These are phyloP conservation scores for Vanrija humicola DNA, from an alignment of 1,284 basidiomycete species.

Conservation along the genomic window DNA sequence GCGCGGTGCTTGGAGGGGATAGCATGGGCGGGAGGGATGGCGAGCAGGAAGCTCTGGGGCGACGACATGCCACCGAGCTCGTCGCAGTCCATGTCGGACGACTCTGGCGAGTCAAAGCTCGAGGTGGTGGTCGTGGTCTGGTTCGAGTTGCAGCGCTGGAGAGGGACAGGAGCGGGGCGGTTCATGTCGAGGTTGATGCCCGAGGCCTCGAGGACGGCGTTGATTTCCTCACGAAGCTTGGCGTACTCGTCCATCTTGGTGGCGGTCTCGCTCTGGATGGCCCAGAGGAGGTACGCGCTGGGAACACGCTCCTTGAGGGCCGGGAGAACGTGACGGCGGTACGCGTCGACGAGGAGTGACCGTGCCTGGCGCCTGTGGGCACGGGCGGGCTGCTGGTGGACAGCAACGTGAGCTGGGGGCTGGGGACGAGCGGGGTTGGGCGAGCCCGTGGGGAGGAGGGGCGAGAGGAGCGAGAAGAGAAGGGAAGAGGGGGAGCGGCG, in stretches of 20 bases:
- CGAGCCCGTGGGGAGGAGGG: conserved; percentile 29
- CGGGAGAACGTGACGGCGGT: conserved; percentile 62
- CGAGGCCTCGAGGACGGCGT: conserved; percentile 19
- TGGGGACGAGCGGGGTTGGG: conserved; percentile 1
- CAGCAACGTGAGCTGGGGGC: conserved; percentile 17
- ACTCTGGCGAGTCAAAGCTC: conserved; percentile 11
- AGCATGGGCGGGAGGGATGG: conserved; percentile 38
- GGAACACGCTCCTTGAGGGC: conserved; percentile 47
- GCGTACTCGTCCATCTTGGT: conserved; percentile 35
- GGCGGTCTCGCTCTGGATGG: conserved; percentile 35
- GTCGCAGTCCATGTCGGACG: conserved; percentile 10
- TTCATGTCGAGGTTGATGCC: conserved; percentile 22
- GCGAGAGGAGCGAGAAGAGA: conserved; percentile 43
- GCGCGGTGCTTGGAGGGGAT: conserved; percentile 30
- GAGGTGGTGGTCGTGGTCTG: conserved; percentile 11
- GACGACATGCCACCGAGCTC: conserved; percentile 2
- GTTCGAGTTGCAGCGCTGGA: conserved; percentile 1
- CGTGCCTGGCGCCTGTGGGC: conserved; percentile 66
- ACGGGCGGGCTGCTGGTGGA: conserved; percentile 48
- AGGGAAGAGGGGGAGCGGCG: conserved; percentile 38
- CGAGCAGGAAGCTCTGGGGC: conserved; percentile 34
- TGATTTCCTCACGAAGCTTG: conserved; percentile 28
- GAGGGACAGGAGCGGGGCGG: background rate
- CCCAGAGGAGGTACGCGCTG: conserved; percentile 41
- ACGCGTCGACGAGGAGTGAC: conserved; percentile 68